phyloP scores from a whole-genome alignment of 2,329 filamentous ascomycete genomes.

The Fusarium tricinctum region DNA sequence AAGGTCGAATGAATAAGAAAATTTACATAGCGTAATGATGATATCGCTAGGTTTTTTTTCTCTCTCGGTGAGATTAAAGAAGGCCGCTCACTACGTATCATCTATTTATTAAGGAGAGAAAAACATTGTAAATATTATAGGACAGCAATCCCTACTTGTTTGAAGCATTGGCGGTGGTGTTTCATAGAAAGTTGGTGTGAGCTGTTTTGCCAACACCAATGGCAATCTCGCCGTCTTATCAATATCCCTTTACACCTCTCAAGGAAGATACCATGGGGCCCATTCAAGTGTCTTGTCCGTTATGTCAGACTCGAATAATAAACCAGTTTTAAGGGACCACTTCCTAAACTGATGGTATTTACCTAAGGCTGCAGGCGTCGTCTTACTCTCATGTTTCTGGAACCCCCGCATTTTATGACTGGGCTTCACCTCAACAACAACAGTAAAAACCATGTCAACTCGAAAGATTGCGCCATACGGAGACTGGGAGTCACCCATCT shows the following conservation, averaged over 20 bases:
- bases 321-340: neutral
- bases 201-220: too few relatives aligned
- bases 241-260: too few relatives aligned
- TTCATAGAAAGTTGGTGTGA: too few relatives aligned
- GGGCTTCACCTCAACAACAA: slow-evolving; percentile 9
- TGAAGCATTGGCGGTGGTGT: neutral
- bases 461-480: slow-evolving; percentile 53
- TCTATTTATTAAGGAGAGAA: too few relatives aligned
- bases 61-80: too few relatives aligned
- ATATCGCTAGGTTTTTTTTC: too few relatives aligned
- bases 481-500: slow-evolving; percentile 58
- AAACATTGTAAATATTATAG: too few relatives aligned
- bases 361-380: neutral
- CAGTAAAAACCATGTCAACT: slow-evolving; percentile 26
- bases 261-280: neutral
- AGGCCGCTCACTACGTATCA: too few relatives aligned
- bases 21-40: too few relatives aligned
- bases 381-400: slow-evolving; percentile 1
- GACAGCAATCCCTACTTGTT: too few relatives aligned
- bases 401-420: slow-evolving; percentile 31
- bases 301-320: neutral
- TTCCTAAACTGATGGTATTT: neutral
- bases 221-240: too few relatives aligned
- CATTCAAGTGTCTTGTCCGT: neutral
- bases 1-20: too few relatives aligned